phyloP scores from a whole-genome alignment of 805 yeast genomes.

The Metschnikowia lochheadii region DNA sequence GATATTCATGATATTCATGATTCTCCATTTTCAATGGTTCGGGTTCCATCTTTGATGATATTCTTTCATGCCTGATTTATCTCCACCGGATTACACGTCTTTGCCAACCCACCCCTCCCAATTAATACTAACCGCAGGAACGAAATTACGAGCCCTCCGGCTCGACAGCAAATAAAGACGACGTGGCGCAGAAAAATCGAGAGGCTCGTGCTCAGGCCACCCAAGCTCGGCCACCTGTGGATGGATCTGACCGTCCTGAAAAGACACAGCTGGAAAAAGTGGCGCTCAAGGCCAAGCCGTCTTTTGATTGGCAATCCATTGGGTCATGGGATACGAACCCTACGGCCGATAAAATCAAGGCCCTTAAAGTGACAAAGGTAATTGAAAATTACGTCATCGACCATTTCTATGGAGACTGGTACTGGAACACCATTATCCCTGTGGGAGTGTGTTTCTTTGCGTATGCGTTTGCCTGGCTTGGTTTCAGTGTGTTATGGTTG shows the following conservation, averaged over 20 bases:
- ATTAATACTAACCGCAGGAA: slow-evolving; percentile 8
- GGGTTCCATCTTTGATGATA: too few relatives aligned
- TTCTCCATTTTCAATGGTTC: too few relatives aligned
- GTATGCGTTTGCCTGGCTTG: slow-evolving; percentile 60
- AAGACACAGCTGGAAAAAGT: not conserved
- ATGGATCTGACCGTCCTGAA: slow-evolving; percentile 5
- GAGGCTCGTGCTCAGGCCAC: slow-evolving; percentile 13
- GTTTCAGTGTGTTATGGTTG: slow-evolving; percentile 63
- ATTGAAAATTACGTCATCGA: slow-evolving; percentile 62
- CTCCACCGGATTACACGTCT: not conserved
- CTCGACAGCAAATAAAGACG: slow-evolving; percentile 14
- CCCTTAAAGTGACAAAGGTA: slow-evolving; percentile 26
- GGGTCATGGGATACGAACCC: slow-evolving; percentile 34
- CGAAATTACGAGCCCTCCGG: slow-evolving; percentile 12
- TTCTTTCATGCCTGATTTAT: too few relatives aligned
- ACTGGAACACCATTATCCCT: slow-evolving; percentile 60
- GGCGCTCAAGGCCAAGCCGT: slow-evolving; percentile 11
- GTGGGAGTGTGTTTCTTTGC: slow-evolving; percentile 70
- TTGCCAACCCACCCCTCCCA: not conserved
- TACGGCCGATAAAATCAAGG: slow-evolving; percentile 22
- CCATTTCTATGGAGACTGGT: slow-evolving; percentile 67
- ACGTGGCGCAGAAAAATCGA: slow-evolving; percentile 15
- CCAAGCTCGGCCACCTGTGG: slow-evolving; percentile 13
- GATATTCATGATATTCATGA: too few relatives aligned
- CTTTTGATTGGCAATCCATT: slow-evolving; percentile 39